Conservation (phyloP, 169 alveolate genomes). For the Theileria luwenshuni region DNA sequence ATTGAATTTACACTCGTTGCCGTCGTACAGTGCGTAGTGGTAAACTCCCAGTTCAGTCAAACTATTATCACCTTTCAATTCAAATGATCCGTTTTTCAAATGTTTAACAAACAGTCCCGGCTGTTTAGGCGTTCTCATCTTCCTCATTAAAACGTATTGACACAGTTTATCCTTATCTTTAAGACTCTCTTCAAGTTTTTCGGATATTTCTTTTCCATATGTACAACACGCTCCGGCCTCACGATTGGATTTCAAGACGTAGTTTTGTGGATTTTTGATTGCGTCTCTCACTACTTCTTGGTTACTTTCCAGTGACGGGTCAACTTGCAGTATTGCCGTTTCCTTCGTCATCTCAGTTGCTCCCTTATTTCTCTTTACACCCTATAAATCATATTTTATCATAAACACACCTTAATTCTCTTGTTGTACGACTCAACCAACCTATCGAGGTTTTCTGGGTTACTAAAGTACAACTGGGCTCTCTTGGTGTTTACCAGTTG, state of each 20-base stretch:
- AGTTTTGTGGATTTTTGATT: conserved; percentile 37
- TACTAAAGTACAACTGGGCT: conserved; percentile 48
- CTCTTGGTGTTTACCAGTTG: conserved; percentile 63
- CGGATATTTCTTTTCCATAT: conserved; percentile 26
- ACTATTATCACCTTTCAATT: conserved; percentile 26
- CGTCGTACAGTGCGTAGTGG: conserved; percentile 48
- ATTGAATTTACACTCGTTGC: conserved; percentile 24
- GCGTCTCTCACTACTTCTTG: conserved; percentile 44
- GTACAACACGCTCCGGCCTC: conserved; percentile 56
- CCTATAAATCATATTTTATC: not conserved
- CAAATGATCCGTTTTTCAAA: conserved; percentile 18
- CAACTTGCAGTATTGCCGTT: conserved; percentile 59
- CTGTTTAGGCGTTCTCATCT: conserved; percentile 56
- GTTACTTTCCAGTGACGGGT: conserved; percentile 51
- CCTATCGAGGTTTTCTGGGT: conserved; percentile 16
- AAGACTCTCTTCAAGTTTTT: conserved; percentile 8
- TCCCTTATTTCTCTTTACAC: conserved; percentile 4
- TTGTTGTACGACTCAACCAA: conserved; percentile 19
- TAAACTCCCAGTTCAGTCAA: conserved; percentile 65
- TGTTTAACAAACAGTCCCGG: conserved; percentile 43
- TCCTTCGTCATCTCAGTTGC: conserved; percentile 1
- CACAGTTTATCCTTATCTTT: conserved; percentile 21
- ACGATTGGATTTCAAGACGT: conserved; percentile 46
- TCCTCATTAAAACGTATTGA: conserved; percentile 53
- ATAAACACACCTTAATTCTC: conserved; percentile 13